Evolutionary conservation across 345 rosid genomes (phyloP).

Genomic region (Sisymbrium altissimum): DNA sequence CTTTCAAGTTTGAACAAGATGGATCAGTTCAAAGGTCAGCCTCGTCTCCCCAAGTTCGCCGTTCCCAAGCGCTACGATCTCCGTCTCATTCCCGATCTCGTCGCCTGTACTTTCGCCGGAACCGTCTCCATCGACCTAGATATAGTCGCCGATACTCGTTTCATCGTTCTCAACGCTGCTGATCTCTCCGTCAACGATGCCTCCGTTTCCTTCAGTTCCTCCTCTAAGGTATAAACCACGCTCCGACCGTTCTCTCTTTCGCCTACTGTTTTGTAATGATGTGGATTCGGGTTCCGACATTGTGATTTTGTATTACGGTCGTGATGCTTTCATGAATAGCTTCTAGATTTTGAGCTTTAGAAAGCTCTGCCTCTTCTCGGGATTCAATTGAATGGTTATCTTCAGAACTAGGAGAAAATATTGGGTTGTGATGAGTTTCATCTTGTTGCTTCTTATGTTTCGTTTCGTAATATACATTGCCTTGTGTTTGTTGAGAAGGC

Average conservation of each 20-base stretch:
- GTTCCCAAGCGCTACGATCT: constrained; percentile 78
- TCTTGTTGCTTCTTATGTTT: not conserved
- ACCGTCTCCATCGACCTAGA: constrained; percentile 55
- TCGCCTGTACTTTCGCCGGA: constrained; percentile 69
- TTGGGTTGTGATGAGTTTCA: not conserved
- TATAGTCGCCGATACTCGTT: constrained; percentile 52
- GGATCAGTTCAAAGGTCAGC: constrained; percentile 82
- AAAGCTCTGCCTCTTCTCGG: not conserved
- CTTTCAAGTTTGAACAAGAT: constrained; percentile 21
- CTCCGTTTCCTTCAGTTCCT: constrained; percentile 50
- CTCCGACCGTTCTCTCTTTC: not conserved
- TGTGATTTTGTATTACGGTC: constrained; percentile 1
- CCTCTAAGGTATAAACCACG: constrained; percentile 49
- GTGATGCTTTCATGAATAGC: not conserved
- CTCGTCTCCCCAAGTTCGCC: constrained; percentile 87
- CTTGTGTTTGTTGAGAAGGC: constrained; percentile 38
- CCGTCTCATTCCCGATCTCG: constrained; percentile 71
- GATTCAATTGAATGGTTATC: not conserved
- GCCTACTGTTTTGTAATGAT: not conserved
- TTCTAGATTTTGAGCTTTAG: not conserved
- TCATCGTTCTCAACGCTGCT: constrained; percentile 91
- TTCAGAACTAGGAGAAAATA: not conserved
- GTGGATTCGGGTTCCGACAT: not conserved
- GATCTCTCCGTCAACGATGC: constrained; percentile 59
- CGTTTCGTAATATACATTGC: not conserved